phyloP scores from a whole-genome alignment of 495 filamentous ascomycete species.

The Corynascus novoguineensis region DNA sequence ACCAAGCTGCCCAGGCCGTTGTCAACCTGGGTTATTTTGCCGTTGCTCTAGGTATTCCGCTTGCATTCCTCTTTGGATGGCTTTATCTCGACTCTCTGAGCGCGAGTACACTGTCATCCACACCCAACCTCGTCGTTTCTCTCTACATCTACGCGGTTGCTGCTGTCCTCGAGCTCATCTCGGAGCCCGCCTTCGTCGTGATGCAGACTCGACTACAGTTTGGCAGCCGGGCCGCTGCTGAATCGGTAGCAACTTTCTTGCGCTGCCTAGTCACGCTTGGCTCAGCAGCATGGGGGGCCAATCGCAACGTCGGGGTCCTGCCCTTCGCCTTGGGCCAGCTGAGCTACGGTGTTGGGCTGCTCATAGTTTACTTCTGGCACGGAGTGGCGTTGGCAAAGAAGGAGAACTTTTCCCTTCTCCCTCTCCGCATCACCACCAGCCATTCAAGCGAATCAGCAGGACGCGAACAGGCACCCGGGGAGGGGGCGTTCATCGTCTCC shows the following conservation, averaged over 20 bases:
- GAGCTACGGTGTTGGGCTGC: constrained; percentile 62
- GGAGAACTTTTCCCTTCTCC: constrained; percentile 55
- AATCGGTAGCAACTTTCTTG: constrained; percentile 69
- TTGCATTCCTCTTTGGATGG: constrained; percentile 54
- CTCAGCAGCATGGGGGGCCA: constrained; percentile 54
- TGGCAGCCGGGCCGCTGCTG: constrained; percentile 70
- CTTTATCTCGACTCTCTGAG: constrained; percentile 59
- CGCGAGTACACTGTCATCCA: constrained; percentile 45
- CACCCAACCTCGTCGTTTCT: constrained; percentile 56
- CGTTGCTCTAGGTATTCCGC: constrained; percentile 59
- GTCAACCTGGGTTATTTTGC: constrained; percentile 85
- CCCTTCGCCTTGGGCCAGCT: constrained; percentile 88
- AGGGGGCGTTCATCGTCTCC: constrained; percentile 45
- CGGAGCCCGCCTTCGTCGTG: constrained; percentile 81
- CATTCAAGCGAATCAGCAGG: neutral
- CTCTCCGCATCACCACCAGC: constrained; percentile 15
- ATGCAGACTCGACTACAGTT: constrained; percentile 76
- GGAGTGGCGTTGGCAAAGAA: constrained; percentile 38
- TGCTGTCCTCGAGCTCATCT: constrained; percentile 69
- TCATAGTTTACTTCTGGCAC: constrained; percentile 58
- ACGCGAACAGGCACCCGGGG: constrained; percentile 1
- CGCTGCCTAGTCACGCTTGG: constrained; percentile 69
- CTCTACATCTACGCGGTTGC: constrained; percentile 69
- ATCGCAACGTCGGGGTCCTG: constrained; percentile 54
- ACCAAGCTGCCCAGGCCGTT: constrained; percentile 52